Evolutionary conservation across 2,329 filamentous ascomycete genomes (phyloP).

Genomic region (Rhytidhysteron rufulum): DNA sequence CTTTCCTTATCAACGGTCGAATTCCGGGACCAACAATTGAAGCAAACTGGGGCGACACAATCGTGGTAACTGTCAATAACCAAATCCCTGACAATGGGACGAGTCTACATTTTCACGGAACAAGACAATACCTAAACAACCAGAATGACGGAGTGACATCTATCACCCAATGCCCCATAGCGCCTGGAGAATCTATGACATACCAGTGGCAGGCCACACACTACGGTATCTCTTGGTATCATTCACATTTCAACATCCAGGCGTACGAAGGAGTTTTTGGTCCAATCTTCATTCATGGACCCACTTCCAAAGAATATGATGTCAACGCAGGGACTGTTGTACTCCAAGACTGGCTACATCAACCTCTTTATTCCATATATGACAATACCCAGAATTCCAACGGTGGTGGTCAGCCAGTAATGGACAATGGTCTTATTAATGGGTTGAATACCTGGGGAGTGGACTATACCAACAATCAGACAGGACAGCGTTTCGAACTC

Average conservation of each 20-base stretch:
- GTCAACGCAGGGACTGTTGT: constrained; percentile 42
- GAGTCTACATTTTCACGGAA: constrained; percentile 34
- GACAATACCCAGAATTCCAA: constrained; percentile 19
- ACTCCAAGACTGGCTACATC: constrained; percentile 43
- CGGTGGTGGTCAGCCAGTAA: constrained; percentile 25
- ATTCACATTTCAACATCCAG: constrained; percentile 41
- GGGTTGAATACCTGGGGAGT: constrained; percentile 38
- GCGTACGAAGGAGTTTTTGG: constrained; percentile 41
- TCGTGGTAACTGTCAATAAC: constrained; percentile 44
- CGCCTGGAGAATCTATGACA: constrained; percentile 42
- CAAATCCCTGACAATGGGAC: constrained; percentile 52
- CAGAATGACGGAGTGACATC: constrained; percentile 23
- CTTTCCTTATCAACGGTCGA: constrained; percentile 7
- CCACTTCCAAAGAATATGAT: constrained; percentile 38
- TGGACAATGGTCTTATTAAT: constrained; percentile 44
- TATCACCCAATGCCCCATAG: constrained; percentile 64
- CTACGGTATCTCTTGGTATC: constrained; percentile 42
- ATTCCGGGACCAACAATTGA: constrained; percentile 8
- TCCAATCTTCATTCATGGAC: constrained; percentile 39
- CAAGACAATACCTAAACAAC: constrained; percentile 28
- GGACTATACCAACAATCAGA: constrained; percentile 12
- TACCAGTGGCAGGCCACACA: constrained; percentile 36
- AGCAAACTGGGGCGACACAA: constrained; percentile 8
- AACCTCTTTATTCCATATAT: constrained; percentile 35
- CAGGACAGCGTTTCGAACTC: constrained; percentile 23